Evolutionary conservation across 2,329 filamentous ascomycete species (phyloP).

Genomic region (Ophiosphaerella korrae): DNA sequence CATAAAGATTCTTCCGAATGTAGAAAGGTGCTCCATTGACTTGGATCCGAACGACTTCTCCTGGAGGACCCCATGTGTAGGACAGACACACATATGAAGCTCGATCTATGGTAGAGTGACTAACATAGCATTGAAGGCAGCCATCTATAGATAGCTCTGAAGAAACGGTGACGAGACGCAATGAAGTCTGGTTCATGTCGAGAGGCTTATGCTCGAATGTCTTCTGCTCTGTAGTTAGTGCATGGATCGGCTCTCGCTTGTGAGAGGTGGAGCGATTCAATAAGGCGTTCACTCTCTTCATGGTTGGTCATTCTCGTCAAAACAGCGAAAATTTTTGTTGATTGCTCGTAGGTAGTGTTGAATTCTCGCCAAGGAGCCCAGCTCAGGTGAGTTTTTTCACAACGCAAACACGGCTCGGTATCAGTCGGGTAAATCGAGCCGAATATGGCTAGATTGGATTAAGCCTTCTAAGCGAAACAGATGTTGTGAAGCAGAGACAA

Average conservation of each 20-base stretch:
- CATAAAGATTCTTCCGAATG: slow-evolving; percentile 7
- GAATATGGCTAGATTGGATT: background rate
- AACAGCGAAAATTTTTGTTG: background rate
- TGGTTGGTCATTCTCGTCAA: background rate
- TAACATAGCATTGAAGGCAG: slow-evolving; percentile 4
- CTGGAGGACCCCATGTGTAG: slow-evolving; percentile 3
- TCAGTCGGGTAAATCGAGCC: slow-evolving; percentile 2
- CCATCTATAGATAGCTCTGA: slow-evolving; percentile 5
- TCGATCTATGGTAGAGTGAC: slow-evolving; percentile 5
- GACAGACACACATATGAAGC: slow-evolving; percentile 8
- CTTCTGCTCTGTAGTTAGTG: slow-evolving; percentile 1
- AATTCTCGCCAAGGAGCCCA: background rate
- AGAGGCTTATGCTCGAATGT: slow-evolving; percentile 5
- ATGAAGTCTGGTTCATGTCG: slow-evolving; percentile 2
- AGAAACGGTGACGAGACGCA: slow-evolving; percentile 6
- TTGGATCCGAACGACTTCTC: slow-evolving; percentile 1
- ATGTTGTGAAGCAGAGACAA: background rate
- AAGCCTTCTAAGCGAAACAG: background rate
- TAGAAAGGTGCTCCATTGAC: slow-evolving; percentile 9
- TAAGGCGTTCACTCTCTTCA: slow-evolving; percentile 7
- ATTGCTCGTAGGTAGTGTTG: background rate
- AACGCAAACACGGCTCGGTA: slow-evolving; percentile 1
- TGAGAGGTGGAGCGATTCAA: slow-evolving; percentile 1
- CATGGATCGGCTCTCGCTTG: background rate
- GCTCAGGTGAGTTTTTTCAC: background rate